Evolutionary conservation across 1,284 basidiomycete species (phyloP), one percentile per base, ranked within the genome.

Genomic region (Rhodotorula mucilaginosa): DNA sequence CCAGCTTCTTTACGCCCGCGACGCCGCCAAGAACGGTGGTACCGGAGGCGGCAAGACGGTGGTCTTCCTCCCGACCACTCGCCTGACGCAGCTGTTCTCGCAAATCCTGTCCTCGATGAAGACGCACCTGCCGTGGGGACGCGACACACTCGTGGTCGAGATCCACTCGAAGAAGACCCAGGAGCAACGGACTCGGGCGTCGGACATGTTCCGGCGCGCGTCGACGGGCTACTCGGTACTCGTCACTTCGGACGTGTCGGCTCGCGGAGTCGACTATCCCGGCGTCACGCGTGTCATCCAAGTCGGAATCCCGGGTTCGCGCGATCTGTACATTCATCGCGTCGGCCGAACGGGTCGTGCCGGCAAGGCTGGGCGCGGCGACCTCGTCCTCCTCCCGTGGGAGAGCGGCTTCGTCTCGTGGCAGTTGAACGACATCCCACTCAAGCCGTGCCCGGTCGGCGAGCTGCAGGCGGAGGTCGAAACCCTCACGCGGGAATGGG

Each of bases 241-340:
- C 26, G 77, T 83, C 69, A 82, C 82, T 44, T 81, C 80, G 18
- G 82, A 83, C 74, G 82, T 83, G 47, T 81, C 80, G 31, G 82
- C 82, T 3, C 80, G 82, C 60, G 82, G 82, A 57, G 82, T 83
- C 63, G 82, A 83, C 76, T 83, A 83, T 87, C 23, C 86, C 84
- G 88, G 88, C 34, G 92, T 97, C 31, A 95, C 93, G 0, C 88
- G 95, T 44, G 92, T 98, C 67, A 92, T 99, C 77, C 96, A 98
- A 81, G 83, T 99, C 67, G 93, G 96, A 69, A 84, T 91, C 7
- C 93, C 96, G 1, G 80, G 83, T 12, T 84, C 81, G 8, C 81
- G 86, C 16, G 90, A 94, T 60, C 87, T 90, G 78, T 99, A 99
- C 81, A 85, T 96, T 64, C 94, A 97, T 79, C 90, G 96, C 73